Evolutionary conservation across 2,329 filamentous ascomycete genomes (phyloP).

Genomic region (Aspergillus costaricaensis): DNA sequence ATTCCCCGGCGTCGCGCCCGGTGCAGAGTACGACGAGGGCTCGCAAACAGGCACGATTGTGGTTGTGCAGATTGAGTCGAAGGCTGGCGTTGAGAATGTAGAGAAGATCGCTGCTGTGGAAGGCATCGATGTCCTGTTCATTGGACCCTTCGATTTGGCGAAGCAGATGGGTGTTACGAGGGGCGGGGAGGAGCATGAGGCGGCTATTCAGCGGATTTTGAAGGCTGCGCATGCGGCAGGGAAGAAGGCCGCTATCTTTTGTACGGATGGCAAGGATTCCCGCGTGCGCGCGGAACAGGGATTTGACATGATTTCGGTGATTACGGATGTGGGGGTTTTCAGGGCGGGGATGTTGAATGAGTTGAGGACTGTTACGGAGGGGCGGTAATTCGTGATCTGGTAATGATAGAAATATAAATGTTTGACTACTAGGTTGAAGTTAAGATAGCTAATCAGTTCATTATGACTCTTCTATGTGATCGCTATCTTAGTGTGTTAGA

Average conservation of each 20-base stretch:
- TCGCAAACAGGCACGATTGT: conserved; percentile 36
- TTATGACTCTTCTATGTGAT: background rate
- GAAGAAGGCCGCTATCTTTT: conserved; percentile 47
- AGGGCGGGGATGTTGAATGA: conserved; percentile 36
- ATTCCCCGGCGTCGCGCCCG: conserved; percentile 29
- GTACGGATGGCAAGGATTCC: conserved; percentile 25
- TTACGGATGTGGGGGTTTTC: conserved; percentile 40
- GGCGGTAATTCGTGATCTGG: background rate
- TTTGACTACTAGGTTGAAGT: background rate
- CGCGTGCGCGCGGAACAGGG: conserved; percentile 28
- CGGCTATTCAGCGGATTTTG: conserved; percentile 40
- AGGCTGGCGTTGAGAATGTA: conserved; percentile 44
- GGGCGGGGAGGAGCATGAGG: conserved; percentile 42
- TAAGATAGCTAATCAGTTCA: too few relatives aligned
- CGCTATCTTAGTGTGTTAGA: background rate
- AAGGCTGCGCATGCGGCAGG: conserved; percentile 37
- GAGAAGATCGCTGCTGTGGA: conserved; percentile 47
- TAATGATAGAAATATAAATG: too few relatives aligned
- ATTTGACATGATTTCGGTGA: conserved; percentile 46
- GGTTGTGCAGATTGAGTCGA: conserved; percentile 47
- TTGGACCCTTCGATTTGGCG: conserved; percentile 39
- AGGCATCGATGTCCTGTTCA: conserved; percentile 37
- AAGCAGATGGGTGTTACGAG: conserved; percentile 42
- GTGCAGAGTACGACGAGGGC: conserved; percentile 35
- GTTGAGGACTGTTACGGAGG: conserved; percentile 34